phyloP scores from a whole-genome alignment of 2,329 filamentous ascomycete genomes.

The Bipolaris victoriae region DNA sequence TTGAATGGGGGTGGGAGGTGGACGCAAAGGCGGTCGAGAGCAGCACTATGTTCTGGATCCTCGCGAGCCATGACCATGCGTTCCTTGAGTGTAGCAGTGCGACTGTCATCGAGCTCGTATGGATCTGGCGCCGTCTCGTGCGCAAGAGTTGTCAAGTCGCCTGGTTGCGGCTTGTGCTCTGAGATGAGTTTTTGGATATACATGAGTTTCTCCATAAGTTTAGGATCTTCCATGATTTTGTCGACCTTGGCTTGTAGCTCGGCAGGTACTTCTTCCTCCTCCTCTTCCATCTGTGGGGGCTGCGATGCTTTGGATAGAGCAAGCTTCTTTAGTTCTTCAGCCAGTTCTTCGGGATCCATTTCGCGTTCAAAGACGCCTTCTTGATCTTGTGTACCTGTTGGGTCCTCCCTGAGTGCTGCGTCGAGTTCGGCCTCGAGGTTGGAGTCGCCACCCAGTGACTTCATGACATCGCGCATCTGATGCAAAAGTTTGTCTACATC shows the following conservation, averaged over 20 bases:
- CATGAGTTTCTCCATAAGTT: slow-evolving; percentile 41
- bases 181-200: slow-evolving; percentile 38
- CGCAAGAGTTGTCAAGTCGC: slow-evolving; percentile 24
- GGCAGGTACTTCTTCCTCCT: slow-evolving; percentile 32
- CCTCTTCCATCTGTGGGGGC: slow-evolving; percentile 13
- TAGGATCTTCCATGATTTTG: slow-evolving; percentile 44
- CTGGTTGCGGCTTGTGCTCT: slow-evolving; percentile 17
- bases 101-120: slow-evolving; percentile 29
- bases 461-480: slow-evolving; percentile 38
- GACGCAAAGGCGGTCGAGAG: slow-evolving; percentile 36
- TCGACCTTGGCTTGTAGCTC: slow-evolving; percentile 44
- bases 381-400: slow-evolving; percentile 10
- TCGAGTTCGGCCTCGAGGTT: slow-evolving; percentile 33
- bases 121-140: slow-evolving; percentile 41
- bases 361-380: slow-evolving; percentile 27
- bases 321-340: slow-evolving; percentile 31
- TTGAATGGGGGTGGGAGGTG: slow-evolving; percentile 41
- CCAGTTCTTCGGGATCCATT: slow-evolving; percentile 30
- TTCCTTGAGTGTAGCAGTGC: slow-evolving; percentile 31
- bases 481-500: slow-evolving; percentile 32
- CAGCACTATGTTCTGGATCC: slow-evolving; percentile 40
- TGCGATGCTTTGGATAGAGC: slow-evolving; percentile 15
- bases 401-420: slow-evolving; percentile 27
- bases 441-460: slow-evolving; percentile 27
- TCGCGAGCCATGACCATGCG: slow-evolving; percentile 34